Evolutionary conservation across 352 stramenopile species (phyloP), one percentile per base, ranked within the genome.

Genomic region (Phytophthora niederhauseri): DNA sequence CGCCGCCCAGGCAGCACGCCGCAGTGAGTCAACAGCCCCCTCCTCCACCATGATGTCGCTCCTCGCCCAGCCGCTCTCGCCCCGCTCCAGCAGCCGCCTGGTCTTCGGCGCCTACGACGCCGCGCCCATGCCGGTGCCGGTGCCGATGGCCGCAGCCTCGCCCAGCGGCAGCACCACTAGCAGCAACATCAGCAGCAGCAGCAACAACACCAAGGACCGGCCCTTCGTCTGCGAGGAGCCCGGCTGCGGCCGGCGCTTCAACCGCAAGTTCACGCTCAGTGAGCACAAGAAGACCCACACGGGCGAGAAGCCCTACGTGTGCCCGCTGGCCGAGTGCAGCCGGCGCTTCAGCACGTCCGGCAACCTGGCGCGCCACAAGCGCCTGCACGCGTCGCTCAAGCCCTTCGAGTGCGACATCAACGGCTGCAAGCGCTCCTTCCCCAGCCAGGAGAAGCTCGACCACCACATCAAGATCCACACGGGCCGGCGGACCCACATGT

Each of bases 271-370:
- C 65, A 85, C 80, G 55, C 77, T 88, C 31, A 83, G 69, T 46
- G 77, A 86, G 60, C 80, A 88, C 61, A 75, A 72, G 61, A 88
- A 88, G 64, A 88, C 76, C 3, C 80, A 88, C 59, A 83, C 79
- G 45, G 79, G 79, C 55, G 79, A 87, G 69, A 84, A 82, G 58
- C 79, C 79, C 11, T 82, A 85, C 57, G 68, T 73, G 60, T 87
- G 80, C 36, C 70, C 77, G n/a, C 64, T 81, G 54, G 22, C 24
- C 30, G 76, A 75, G 53, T 87, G 80, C 70, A 77, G 63, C 41
- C 80, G 34, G 34, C 78, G 79, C 57, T 88, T 88, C 62, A 88
- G 75, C 43, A 87, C 79, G 43, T 82, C 79, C 34, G 79, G 79
- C 59, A 87, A 87, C 65, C 64, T 87, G 24, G 77, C 80, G 56